Evolutionary conservation across 2,329 filamentous ascomycete genomes (phyloP), one percentile per base, ranked within the genome.

Genomic region (Reticulascus tulasneorum): DNA sequence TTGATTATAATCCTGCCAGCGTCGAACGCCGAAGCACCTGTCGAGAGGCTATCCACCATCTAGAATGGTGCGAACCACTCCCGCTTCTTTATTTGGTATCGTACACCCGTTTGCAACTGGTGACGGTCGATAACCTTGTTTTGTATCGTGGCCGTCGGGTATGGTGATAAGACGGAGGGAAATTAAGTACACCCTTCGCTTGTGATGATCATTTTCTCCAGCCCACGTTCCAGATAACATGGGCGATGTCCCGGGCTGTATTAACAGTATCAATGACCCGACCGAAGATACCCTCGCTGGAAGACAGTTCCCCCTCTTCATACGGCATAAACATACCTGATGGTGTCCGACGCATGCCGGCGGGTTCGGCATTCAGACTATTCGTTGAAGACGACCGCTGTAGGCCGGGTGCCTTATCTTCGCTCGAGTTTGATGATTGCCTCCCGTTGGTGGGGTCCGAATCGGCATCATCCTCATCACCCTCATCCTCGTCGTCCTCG

Each of bases 321-420:
- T 82, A 84, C 7, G 88, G 86, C 84, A 94, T 90, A 51, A 94
- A 84, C 86, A 94, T 94, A 48, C 88, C 89, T 24, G 87, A 93
- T 33, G 80, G 71, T 15, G 87, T 94, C 48, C 89, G 75, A 44
- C 83, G 79, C 69, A 94, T 82, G 34, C 82, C 81, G 13, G 62
- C 66, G 27, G 71, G 65, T 40, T 77, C 71, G 15, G 64, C 66
- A n/a, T 55, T 59, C n/a, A 76, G 58, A 42, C 65, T 71, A 51
- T 58, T 58, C 25, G 67, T 60, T 17, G 75, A 75, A n/a, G 63
- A 51, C 15, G 72, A 67, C 38, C 70, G 66, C 23, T 66, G 64
- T n/a, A 73, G 47, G 10, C 62, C 63, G 21, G 22, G 23, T 30
- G 28, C 50, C 40, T 29, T 42, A 22, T 51, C 49, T 19, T 48